Percentiles rank a stretch among this genome's conserved stretches.
phyloP scores from a whole-genome alignment of 805 yeast genomes.

The Pichia californica region DNA sequence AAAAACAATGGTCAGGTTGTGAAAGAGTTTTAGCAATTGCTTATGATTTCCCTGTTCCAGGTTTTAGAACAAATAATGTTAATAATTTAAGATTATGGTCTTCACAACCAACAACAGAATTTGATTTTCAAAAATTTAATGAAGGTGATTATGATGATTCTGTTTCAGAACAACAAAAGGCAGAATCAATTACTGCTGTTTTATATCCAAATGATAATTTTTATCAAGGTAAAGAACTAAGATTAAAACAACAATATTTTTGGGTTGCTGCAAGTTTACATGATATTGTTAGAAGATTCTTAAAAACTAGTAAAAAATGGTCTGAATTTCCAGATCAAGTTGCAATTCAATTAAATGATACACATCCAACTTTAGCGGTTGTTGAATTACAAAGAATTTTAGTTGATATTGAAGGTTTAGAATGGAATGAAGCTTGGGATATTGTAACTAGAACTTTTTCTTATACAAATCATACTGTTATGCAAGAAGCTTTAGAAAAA shows the following conservation, averaged over 20 bases:
- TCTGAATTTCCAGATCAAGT: constrained; percentile 74
- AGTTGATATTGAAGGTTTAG: constrained; percentile 74
- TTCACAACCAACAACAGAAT: constrained; percentile 83
- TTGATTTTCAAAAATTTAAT: constrained; percentile 86
- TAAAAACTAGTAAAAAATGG: constrained; percentile 75
- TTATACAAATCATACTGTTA: constrained; percentile 91
- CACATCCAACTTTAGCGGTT: constrained; percentile 89
- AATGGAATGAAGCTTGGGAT: constrained; percentile 82
- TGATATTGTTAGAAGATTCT: constrained; percentile 85
- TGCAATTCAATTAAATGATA: constrained; percentile 90
- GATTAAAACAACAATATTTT: constrained; percentile 92
- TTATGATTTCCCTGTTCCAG: constrained; percentile 89
- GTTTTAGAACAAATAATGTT: constrained; percentile 74
- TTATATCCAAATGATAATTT: constrained; percentile 92
- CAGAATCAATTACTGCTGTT: constrained; percentile 89
- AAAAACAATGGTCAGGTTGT: constrained; percentile 78
- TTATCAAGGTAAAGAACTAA: constrained; percentile 81
- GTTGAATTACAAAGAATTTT: constrained; percentile 84
- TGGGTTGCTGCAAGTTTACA: constrained; percentile 95
- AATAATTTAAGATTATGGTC: constrained; percentile 89
- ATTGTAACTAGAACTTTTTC: constrained; percentile 78
- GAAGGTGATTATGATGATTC: constrained; percentile 86
- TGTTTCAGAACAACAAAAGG: constrained; percentile 77
- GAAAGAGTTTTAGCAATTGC: constrained; percentile 88
- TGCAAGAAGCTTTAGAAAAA: constrained; percentile 91